These are phyloP conservation scores for Cadophora gregata DNA, from an alignment of 2,329 filamentous ascomycete genomes.

Conservation along the genomic window DNA sequence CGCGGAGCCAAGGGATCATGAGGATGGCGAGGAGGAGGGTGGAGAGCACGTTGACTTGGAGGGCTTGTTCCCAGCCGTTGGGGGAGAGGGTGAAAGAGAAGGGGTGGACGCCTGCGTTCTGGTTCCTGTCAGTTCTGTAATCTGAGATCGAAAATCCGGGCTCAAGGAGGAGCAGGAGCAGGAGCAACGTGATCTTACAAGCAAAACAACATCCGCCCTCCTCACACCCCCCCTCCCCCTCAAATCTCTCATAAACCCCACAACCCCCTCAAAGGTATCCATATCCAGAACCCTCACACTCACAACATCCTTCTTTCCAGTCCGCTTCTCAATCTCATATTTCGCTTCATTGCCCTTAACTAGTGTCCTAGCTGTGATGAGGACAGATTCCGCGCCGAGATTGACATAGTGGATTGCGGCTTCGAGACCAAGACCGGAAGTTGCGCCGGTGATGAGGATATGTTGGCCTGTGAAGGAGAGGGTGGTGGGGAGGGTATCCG, in stretches of 20 bases:
- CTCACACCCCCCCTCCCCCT: conserved; percentile 13
- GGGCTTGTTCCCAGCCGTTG: conserved; percentile 18
- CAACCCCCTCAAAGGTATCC: conserved; percentile 24
- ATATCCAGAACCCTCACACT: conserved; percentile 25
- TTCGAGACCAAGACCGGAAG: conserved; percentile 48
- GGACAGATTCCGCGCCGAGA: conserved; percentile 46
- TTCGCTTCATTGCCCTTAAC: conserved; percentile 46
- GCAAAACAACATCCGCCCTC: conserved; percentile 26
- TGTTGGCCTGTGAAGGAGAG: conserved; percentile 34
- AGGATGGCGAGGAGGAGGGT: conserved; percentile 21
- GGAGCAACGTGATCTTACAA: conserved; percentile 16
- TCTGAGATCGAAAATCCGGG: too few species aligned
- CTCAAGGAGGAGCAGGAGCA: background rate
- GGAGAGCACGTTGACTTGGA: conserved; percentile 23
- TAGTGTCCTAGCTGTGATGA: conserved; percentile 47
- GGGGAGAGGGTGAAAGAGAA: conserved; percentile 8
- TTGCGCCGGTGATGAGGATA: conserved; percentile 48
- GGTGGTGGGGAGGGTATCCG: background rate
- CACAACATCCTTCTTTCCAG: conserved; percentile 21
- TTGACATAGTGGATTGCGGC: conserved; percentile 47
- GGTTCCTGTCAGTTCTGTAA: too few species aligned
- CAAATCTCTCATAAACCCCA: conserved; percentile 21
- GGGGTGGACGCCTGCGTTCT: conserved; percentile 32
- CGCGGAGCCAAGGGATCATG: conserved; percentile 19
- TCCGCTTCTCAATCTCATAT: conserved; percentile 42